Base-by-base conservation (phyloP, 805 yeast genomes). In the Pichia gijzeniarum region DNA sequence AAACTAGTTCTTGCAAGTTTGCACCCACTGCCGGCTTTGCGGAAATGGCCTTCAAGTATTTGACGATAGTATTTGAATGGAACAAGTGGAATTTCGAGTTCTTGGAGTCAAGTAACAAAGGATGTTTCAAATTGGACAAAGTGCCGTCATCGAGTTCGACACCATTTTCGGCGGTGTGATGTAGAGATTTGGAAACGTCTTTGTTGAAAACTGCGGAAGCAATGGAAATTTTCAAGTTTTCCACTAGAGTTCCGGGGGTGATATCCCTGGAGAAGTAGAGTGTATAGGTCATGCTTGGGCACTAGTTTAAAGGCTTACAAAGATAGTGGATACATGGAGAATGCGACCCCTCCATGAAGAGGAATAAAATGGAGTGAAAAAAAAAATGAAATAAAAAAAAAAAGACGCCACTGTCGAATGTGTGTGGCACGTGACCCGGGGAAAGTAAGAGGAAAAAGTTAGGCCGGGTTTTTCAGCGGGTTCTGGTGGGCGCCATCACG, bases 31-130 rank as follows among this genome's bases (percentile, higher is more conserved):
- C 21, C 3, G 20, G 28, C 9, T 49, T 45, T 8, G 48, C 39
- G 17, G 56, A 45, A 9, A 52, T 41, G n/a, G 62, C 62, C 35
- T 77, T 68, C 50, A 80, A 64, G 56, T 78, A 84, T 60, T 80
- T 79, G 50, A 83, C 80, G 43, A 83, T 79, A 18, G 93, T 80
- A 58, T 83, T 81, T 18, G 86, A 70, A 61, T 83, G 87, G 47
- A 70, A 64, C 50, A 84, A 69, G 53, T 73, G 75, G 43, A 78
- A 73, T 6, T 63, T 62, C 33, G 69, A 60, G 19, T 43, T 22
- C 49, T 70, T 69, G 6, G 61, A 45, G 49, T 73, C 65, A 7
- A 43, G 20, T 45, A 53, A 40, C 64, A 49, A 5, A 43, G 42
- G 27, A 56, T 50, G 28, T 44, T 50, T 28, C 12, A 22, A 28